phyloP scores from a whole-genome alignment of 2,329 filamentous ascomycete genomes.

The Scedosporium aurantiacum region DNA sequence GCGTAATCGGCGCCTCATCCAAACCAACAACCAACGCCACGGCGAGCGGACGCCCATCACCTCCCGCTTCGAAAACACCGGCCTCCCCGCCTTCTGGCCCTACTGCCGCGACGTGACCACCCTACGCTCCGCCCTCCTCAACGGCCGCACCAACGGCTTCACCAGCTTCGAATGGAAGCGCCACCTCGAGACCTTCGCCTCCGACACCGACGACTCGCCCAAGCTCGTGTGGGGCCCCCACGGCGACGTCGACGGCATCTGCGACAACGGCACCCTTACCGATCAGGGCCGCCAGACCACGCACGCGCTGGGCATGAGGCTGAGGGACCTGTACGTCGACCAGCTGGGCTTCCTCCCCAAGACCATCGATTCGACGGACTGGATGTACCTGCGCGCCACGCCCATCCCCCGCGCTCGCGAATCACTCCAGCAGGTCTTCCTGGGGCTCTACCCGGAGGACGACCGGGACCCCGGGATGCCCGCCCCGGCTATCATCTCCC shows the following conservation, averaged over 20 bases:
- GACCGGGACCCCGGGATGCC: conserved; percentile 37
- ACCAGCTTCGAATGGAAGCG: conserved; percentile 51
- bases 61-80: conserved; percentile 74
- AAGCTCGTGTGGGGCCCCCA: conserved; percentile 55
- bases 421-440: conserved; percentile 64
- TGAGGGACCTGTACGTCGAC: conserved; percentile 64
- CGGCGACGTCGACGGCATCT: conserved; percentile 68
- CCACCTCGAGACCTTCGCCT: conserved; percentile 72
- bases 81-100: conserved; percentile 65
- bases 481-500: conserved; percentile 53
- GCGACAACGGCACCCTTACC: conserved; percentile 67
- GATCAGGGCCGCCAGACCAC: conserved; percentile 65
- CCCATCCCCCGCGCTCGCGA: conserved; percentile 67
- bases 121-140: conserved; percentile 45
- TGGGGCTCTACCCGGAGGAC: conserved; percentile 58
- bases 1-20: too few relatives aligned
- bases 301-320: conserved; percentile 53
- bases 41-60: conserved; percentile 77
- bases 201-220: conserved; percentile 58
- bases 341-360: conserved; percentile 61
- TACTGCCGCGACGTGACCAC: conserved; percentile 73
- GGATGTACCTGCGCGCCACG: conserved; percentile 64
- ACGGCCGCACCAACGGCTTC: conserved; percentile 22
- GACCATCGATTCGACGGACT: conserved; percentile 36
- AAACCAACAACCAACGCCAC: too few relatives aligned